Conservation (phyloP, 2,329 filamentous ascomycete genomes). For the Sarocladiaceae sp. region DNA sequence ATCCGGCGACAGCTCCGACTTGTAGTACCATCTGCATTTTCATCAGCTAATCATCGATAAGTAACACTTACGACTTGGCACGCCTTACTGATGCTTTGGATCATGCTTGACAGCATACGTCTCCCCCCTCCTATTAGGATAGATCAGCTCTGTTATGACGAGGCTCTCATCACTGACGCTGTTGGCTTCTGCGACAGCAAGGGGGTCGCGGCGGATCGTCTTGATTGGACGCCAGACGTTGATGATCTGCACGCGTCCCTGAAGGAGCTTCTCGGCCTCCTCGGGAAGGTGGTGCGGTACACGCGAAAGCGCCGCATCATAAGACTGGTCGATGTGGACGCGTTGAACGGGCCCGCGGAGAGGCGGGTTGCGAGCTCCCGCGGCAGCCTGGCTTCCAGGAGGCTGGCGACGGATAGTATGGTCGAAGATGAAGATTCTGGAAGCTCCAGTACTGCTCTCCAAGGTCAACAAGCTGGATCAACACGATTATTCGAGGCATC, state of each 20-base stretch:
- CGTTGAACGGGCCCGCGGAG: constrained; percentile 30
- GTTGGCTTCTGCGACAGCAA: constrained; percentile 45
- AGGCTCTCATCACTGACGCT: constrained; percentile 45
- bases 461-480: neutral
- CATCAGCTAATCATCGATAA: too few relatives aligned
- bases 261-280: constrained; percentile 34
- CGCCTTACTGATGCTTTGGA: constrained; percentile 1
- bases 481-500: neutral
- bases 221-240: constrained; percentile 47
- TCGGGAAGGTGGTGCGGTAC: constrained; percentile 35
- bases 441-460: constrained; percentile 43
- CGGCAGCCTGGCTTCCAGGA: constrained; percentile 30
- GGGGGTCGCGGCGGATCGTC: constrained; percentile 45
- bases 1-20: constrained; percentile 41
- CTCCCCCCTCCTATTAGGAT: constrained; percentile 43
- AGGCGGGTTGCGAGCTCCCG: constrained; percentile 35
- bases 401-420: constrained; percentile 45
- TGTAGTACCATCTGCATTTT: constrained; percentile 51
- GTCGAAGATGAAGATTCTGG: constrained; percentile 54
- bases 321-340: constrained; percentile 54
- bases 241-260: constrained; percentile 44
- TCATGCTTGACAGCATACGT: constrained; percentile 39
- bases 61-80: neutral
- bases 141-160: constrained; percentile 41
- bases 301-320: constrained; percentile 35